Conservation (phyloP, 129 eudicot genomes). For the Logfia minima region DNA sequence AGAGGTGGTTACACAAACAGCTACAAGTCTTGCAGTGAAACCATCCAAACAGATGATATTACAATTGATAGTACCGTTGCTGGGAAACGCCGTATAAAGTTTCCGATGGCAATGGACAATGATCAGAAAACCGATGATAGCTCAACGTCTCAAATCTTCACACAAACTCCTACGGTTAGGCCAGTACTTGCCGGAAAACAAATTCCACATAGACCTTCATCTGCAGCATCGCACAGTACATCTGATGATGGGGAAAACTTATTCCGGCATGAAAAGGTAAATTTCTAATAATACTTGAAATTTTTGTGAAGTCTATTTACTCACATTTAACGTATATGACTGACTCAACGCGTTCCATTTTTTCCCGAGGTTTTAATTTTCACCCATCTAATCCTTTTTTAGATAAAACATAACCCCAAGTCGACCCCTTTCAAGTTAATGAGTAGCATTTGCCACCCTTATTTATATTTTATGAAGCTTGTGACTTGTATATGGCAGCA, state of each 20-base stretch:
- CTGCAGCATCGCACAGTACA: constrained; percentile 38
- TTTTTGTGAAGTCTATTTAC: neutral
- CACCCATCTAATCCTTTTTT: neutral
- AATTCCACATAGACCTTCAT: constrained; percentile 70
- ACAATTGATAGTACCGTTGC: constrained; percentile 86
- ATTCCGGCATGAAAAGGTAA: constrained; percentile 49
- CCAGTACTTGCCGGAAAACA: constrained; percentile 73
- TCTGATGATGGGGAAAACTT: constrained; percentile 56
- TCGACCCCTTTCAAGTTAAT: neutral
- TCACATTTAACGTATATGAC: too few relatives aligned
- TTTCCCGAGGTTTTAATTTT: constrained; percentile 30
- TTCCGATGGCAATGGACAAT: constrained; percentile 62
- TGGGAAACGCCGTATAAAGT: constrained; percentile 61
- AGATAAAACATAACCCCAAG: neutral
- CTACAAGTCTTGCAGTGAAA: constrained; percentile 29
- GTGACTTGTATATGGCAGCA: constrained; percentile 17
- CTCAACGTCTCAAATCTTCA: constrained; percentile 62
- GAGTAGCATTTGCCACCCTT: neutral
- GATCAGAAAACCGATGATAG: constrained; percentile 90
- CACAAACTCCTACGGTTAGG: constrained; percentile 55
- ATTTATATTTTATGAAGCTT: neutral
- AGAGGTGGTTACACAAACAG: constrained; percentile 68
- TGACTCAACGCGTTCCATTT: too few relatives aligned
- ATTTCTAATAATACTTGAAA: neutral
- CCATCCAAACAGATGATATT: constrained; percentile 80